Conservation (phyloP, 768 basidiomycete genomes). For the Kwoniella sp. region DNA sequence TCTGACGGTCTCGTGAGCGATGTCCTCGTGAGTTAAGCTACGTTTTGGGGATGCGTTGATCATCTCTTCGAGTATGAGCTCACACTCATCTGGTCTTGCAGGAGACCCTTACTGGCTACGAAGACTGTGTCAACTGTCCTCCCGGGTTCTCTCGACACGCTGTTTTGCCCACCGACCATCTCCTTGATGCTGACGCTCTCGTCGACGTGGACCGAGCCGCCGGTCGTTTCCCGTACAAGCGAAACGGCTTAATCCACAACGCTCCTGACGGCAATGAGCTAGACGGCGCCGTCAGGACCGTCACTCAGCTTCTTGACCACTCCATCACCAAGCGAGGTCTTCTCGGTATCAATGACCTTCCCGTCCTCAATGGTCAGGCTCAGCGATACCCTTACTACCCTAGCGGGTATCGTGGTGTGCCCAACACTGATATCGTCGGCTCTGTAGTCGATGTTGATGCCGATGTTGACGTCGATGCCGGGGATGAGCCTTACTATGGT, state of each 20-base stretch:
- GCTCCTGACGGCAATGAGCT: slow-evolving; percentile 14
- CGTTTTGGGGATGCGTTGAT: neutral
- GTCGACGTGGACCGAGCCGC: slow-evolving; percentile 13
- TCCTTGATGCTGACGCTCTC: slow-evolving; percentile 7
- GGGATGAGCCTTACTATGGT: slow-evolving; percentile 24
- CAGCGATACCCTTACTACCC: neutral
- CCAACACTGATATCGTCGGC: neutral
- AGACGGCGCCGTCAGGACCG: slow-evolving; percentile 9
- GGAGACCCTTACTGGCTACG: slow-evolving; percentile 19
- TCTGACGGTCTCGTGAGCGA: slow-evolving; percentile 11
- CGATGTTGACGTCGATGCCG: slow-evolving; percentile 20
- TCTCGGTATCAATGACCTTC: slow-evolving; percentile 7
- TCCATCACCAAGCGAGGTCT: slow-evolving; percentile 12
- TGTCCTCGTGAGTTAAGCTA: slow-evolving; percentile 13
- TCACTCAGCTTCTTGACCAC: slow-evolving; percentile 17
- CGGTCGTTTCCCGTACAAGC: neutral
- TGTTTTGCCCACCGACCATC: slow-evolving; percentile 8
- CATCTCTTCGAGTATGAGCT: neutral
- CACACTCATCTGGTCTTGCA: neutral
- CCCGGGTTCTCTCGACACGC: slow-evolving; percentile 10
- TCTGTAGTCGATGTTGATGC: slow-evolving; percentile 9
- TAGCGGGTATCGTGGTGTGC: slow-evolving; percentile 1
- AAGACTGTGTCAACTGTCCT: slow-evolving; percentile 15
- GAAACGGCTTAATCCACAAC: slow-evolving; percentile 16
- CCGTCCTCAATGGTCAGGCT: neutral